These are phyloP conservation scores for Ballota nigra DNA, from an alignment of 257 asterid genomes.

Conservation along the genomic window DNA sequence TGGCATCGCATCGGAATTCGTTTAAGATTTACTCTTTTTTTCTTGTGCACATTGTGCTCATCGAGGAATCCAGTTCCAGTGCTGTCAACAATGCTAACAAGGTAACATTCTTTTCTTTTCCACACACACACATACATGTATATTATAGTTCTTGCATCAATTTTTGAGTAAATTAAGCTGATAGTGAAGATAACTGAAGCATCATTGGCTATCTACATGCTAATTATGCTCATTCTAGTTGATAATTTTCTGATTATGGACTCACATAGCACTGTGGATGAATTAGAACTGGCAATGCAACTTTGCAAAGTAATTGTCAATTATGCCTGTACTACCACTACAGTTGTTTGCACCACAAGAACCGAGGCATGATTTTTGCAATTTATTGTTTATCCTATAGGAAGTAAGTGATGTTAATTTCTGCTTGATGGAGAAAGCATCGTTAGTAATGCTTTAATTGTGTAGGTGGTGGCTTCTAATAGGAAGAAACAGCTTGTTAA, in stretches of 20 bases:
- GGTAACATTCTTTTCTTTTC: conserved; percentile 34
- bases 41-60: conserved; percentile 67
- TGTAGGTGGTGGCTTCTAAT: conserved; percentile 62
- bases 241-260: not conserved
- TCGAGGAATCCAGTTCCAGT: conserved; percentile 55
- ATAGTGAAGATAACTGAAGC: not conserved
- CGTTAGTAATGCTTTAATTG: conserved; percentile 18
- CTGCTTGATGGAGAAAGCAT: not conserved
- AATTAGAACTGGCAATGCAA: conserved; percentile 3
- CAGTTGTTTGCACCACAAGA: not conserved
- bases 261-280: not conserved
- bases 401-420: not conserved
- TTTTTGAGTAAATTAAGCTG: not conserved
- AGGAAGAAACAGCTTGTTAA: conserved; percentile 62
- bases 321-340: not conserved
- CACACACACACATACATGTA: no score
- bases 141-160: not conserved
- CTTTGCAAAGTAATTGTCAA: not conserved
- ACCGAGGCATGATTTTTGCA: not conserved
- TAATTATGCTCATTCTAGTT: not conserved
- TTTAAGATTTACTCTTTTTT: conserved; percentile 86
- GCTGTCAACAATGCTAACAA: conserved; percentile 42
- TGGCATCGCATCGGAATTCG: conserved; percentile 83
- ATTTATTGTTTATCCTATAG: not conserved
- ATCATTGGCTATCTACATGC: not conserved